A percentile compares a stretch with the other conserved stretches of the same genome.
Conservation (phyloP, 2,329 filamentous ascomycete genomes). For the Anthostomella pinea region DNA sequence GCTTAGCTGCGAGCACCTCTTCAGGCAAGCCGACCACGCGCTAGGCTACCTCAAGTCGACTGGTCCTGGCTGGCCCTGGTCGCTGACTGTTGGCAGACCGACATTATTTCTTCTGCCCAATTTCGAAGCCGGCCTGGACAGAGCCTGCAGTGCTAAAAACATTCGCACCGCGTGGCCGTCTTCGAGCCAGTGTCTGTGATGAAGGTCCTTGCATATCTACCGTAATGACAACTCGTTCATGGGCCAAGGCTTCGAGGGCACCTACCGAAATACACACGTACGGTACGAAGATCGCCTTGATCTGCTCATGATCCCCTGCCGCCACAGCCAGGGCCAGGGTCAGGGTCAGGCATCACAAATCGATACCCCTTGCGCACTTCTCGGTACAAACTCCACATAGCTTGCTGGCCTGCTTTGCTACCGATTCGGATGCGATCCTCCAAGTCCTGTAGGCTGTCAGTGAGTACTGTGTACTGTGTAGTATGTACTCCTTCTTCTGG, state of each 20-base stretch:
- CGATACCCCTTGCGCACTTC: constrained; percentile 30
- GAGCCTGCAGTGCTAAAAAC: constrained; percentile 16
- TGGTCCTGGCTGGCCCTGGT: neutral
- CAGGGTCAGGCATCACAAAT: constrained; percentile 25
- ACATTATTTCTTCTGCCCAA: constrained; percentile 15
- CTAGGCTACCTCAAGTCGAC: neutral
- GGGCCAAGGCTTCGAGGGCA: too few relatives aligned
- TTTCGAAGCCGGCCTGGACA: constrained; percentile 5
- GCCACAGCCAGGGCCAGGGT: constrained; percentile 25
- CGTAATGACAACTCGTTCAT: too few relatives aligned
- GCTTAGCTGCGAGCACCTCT: neutral
- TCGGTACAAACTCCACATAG: constrained; percentile 27
- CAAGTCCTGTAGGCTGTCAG: constrained; percentile 19
- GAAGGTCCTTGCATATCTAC: too few relatives aligned
- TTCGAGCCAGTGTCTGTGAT: constrained; percentile 16
- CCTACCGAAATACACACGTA: too few relatives aligned
- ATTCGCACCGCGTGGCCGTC: constrained; percentile 7
- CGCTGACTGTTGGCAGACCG: constrained; percentile 5
- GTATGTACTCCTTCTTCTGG: constrained; percentile 13
- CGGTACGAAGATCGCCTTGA: constrained; percentile 32
- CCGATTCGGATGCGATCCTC: constrained; percentile 33
- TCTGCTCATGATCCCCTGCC: constrained; percentile 28
- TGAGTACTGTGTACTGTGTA: constrained; percentile 11
- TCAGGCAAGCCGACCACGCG: constrained; percentile 1
- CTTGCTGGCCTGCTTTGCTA: constrained; percentile 31